A percentile compares a stretch with the other conserved stretches of the same genome.
Conservation (phyloP, 805 yeast genomes). For the Barnettozyma siamensis region DNA sequence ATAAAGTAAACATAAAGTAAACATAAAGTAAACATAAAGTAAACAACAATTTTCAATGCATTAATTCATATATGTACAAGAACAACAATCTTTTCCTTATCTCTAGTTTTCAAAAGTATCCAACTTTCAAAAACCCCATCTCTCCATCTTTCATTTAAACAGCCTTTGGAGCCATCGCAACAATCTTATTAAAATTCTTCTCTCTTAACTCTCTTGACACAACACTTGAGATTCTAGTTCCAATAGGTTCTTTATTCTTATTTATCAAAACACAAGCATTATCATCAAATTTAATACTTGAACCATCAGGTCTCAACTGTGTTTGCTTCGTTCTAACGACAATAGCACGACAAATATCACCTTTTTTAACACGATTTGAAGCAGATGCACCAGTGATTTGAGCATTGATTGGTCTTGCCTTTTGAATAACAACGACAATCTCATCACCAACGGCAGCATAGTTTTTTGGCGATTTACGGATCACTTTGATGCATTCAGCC, state of each 20-base stretch:
- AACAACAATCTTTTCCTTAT: no score
- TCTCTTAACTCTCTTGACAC: constrained; percentile 89
- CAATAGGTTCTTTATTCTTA: constrained; percentile 89
- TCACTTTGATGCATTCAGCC: constrained; percentile 93
- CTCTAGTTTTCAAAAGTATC: no score
- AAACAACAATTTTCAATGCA: no score
- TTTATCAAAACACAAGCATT: constrained; percentile 95
- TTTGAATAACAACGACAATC: constrained; percentile 89
- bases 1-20: no score
- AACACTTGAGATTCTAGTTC: constrained; percentile 84
- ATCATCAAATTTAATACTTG: constrained; percentile 83
- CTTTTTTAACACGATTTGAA: constrained; percentile 81
- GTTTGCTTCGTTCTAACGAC: constrained; percentile 87
- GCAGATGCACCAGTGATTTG: constrained; percentile 70
- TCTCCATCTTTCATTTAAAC: constrained; percentile 27
- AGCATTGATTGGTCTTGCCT: constrained; percentile 72
- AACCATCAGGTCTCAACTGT: constrained; percentile 75
- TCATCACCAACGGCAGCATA: constrained; percentile 87
- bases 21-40: not conserved
- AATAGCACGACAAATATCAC: constrained; percentile 93
- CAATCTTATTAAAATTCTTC: constrained; percentile 77
- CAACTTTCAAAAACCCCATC: not conserved
- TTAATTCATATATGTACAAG: no score
- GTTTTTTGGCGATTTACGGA: constrained; percentile 80
- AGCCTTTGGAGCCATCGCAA: constrained; percentile 86